phyloP scores from a whole-genome alignment of 139 green algal genomes.

The Chlamydomonas sp. region DNA sequence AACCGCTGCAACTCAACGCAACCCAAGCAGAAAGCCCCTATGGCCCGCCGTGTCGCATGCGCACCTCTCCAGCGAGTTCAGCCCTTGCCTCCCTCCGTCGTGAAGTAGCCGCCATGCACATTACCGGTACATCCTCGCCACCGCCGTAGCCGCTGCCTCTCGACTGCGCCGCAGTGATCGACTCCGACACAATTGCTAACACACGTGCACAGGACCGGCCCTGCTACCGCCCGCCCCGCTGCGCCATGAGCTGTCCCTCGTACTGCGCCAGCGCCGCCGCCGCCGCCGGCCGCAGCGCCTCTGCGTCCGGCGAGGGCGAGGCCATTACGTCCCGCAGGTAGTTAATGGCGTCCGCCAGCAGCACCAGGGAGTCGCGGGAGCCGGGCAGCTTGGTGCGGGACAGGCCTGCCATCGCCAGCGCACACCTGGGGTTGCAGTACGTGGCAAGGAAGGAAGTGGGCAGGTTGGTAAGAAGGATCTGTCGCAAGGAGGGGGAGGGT shows the following conservation, averaged over 20 bases:
- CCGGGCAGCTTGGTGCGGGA: constrained; percentile 14
- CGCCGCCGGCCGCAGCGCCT: constrained; percentile 7
- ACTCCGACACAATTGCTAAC: not conserved
- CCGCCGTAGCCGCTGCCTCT: no score
- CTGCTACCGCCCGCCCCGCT: not conserved
- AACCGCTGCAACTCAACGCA: no score
- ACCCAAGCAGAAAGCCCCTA: no score
- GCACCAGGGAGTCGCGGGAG: not conserved
- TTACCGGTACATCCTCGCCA: no score
- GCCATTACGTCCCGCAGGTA: constrained; percentile 24
- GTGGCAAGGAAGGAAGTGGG: no score
- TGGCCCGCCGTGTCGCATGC: no score
- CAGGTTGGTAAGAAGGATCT: not conserved
- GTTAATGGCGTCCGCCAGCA: constrained; percentile 24
- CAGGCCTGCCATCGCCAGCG: constrained; percentile 31
- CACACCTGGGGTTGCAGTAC: not conserved
- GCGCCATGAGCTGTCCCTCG: constrained; percentile 15
- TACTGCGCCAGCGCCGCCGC: constrained; percentile 11
- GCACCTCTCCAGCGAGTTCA: no score
- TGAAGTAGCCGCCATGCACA: no score
- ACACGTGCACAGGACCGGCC: not conserved
- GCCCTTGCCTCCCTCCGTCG: no score
- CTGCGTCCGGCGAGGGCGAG: constrained; percentile 17
- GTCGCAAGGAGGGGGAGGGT: no score
- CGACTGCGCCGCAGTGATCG: no score